Conservation (phyloP, 805 yeast genomes). For the Scheffersomyces ergatensis region DNA sequence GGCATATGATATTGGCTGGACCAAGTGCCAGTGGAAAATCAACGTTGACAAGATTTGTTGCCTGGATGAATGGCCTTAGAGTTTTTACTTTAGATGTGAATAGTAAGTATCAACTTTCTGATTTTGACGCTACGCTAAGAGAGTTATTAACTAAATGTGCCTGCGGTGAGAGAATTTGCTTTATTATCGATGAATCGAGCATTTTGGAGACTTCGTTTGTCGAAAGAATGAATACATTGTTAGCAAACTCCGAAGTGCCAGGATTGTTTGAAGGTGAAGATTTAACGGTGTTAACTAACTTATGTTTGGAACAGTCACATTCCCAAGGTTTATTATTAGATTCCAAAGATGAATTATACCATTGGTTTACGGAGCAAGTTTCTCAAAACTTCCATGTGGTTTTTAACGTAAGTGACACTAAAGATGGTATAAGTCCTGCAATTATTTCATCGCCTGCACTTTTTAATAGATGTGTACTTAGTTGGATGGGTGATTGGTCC, state of each 20-base stretch:
- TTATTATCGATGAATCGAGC: constrained; percentile 78
- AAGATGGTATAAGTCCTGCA: constrained; percentile 13
- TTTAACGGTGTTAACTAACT: constrained; percentile 44
- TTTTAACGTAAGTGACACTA: constrained; percentile 61
- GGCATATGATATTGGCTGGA: constrained; percentile 85
- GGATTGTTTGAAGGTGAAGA: constrained; percentile 84
- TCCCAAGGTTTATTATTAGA: constrained; percentile 63
- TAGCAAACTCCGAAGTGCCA: constrained; percentile 91
- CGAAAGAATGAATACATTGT: constrained; percentile 88
- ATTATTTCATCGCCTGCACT: constrained; percentile 81
- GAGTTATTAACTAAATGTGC: constrained; percentile 45
- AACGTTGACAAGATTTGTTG: constrained; percentile 72
- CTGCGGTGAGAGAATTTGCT: constrained; percentile 61
- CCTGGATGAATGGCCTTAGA: constrained; percentile 84
- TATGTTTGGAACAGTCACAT: constrained; percentile 57
- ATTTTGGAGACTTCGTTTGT: constrained; percentile 74
- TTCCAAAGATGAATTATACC: constrained; percentile 63
- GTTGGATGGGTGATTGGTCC: constrained; percentile 90
- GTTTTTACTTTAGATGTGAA: constrained; percentile 58
- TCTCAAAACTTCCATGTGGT: constrained; percentile 77
- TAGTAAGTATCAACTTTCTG: constrained; percentile 49
- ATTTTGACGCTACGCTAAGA: constrained; percentile 68
- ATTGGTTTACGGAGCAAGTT: constrained; percentile 71
- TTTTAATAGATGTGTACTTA: constrained; percentile 82
- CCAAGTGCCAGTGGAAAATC: constrained; percentile 80